Evolutionary conservation across 208 protist genomes (phyloP).

Genomic region (Trypanosoma lewisi): DNA sequence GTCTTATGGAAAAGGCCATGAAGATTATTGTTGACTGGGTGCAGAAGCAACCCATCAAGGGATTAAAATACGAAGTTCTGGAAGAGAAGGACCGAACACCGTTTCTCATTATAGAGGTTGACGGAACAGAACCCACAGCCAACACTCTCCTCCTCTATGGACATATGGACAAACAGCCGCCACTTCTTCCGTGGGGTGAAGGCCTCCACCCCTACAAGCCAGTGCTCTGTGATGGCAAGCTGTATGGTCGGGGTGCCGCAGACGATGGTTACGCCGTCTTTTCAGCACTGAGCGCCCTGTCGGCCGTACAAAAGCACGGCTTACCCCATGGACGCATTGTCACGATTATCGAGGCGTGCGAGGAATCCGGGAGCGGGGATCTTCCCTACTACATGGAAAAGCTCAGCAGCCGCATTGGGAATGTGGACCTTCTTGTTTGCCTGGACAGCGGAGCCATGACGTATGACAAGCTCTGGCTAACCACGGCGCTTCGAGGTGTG

Average conservation of each 20-base stretch:
- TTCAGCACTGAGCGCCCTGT: slow-evolving; percentile 61
- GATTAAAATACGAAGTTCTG: slow-evolving; percentile 76
- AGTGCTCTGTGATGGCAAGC: slow-evolving; percentile 78
- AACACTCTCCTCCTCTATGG: slow-evolving; percentile 94
- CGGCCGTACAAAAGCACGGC: slow-evolving; percentile 71
- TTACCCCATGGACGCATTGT: slow-evolving; percentile 82
- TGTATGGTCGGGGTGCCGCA: slow-evolving; percentile 90
- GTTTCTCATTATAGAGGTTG: slow-evolving; percentile 84
- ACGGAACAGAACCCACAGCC: slow-evolving; percentile 45
- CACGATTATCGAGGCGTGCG: slow-evolving; percentile 90
- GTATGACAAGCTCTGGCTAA: slow-evolving; percentile 96
- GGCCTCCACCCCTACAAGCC: slow-evolving; percentile 87
- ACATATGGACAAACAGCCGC: slow-evolving; percentile 97
- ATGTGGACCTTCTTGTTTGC: slow-evolving; percentile 91
- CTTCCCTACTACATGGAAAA: slow-evolving; percentile 81
- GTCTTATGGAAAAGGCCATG: slow-evolving; percentile 84
- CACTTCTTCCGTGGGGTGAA: slow-evolving; percentile 87
- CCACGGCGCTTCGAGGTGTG: slow-evolving; percentile 91
- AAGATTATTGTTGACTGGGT: slow-evolving; percentile 86
- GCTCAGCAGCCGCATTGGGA: slow-evolving; percentile 62
- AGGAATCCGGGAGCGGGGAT: slow-evolving; percentile 89
- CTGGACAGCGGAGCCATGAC: slow-evolving; percentile 93
- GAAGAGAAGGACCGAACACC: slow-evolving; percentile 72
- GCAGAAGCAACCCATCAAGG: slow-evolving; percentile 68
- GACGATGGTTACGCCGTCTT: slow-evolving; percentile 93